A percentile compares a stretch with the other conserved stretches of the same genome.
phyloP scores from a whole-genome alignment of 257 asterid species.

The Solanum rostratum region DNA sequence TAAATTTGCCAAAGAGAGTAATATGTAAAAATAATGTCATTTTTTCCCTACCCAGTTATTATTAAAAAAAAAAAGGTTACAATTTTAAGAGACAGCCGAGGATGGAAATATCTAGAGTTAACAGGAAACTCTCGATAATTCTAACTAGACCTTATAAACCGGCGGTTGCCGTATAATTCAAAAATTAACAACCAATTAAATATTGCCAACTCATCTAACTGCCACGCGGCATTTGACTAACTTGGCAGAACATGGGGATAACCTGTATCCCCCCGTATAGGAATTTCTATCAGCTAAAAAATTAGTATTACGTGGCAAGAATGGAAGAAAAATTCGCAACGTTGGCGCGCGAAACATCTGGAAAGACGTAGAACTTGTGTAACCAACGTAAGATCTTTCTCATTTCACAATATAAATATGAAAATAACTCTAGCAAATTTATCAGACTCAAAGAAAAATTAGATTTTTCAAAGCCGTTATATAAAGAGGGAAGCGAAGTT shows the following conservation, averaged over 20 bases:
- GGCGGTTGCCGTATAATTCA: background rate
- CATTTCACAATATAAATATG: background rate
- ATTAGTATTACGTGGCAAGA: background rate
- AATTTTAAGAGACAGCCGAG: background rate
- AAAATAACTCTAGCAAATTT: background rate
- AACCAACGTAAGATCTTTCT: too few relatives aligned
- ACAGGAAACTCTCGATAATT: background rate
- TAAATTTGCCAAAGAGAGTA: background rate
- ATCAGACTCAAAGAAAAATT: background rate
- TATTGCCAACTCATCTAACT: background rate
- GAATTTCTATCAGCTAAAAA: too few relatives aligned
- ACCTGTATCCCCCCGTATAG: background rate
- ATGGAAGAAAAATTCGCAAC: background rate
- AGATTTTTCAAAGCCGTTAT: background rate
- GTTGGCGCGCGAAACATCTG: conserved; percentile 45
- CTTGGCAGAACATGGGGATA: background rate
- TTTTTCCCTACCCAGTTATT: background rate
- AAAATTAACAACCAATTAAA: background rate
- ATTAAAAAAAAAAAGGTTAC: too few relatives aligned
- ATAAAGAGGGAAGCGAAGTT: background rate
- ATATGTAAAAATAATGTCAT: background rate
- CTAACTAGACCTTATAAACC: background rate
- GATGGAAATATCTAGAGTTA: background rate
- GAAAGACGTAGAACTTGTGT: conserved; percentile 32
- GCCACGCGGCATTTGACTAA: background rate